Evolutionary conservation across 306 rosid genomes (phyloP).

Genomic region (Hippophae rhamnoides): DNA sequence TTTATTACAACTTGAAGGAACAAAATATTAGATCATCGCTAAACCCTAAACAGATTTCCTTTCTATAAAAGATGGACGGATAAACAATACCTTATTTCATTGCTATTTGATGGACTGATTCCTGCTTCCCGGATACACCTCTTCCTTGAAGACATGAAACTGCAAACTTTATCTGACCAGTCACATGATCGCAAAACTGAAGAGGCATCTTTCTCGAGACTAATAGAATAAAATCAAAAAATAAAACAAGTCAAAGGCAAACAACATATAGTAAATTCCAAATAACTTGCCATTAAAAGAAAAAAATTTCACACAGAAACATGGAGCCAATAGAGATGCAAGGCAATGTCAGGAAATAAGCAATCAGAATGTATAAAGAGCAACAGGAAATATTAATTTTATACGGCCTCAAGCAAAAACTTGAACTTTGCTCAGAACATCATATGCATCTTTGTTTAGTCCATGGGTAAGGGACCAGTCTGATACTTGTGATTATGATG

Average conservation of each 20-base stretch:
- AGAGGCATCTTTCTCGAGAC: constrained; percentile 56
- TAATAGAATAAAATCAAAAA: constrained; percentile 13
- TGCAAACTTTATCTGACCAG: constrained; percentile 54
- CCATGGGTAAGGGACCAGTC: too few species aligned
- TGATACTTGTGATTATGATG: too few species aligned
- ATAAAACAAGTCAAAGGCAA: background rate
- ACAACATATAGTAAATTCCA: background rate
- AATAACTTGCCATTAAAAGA: background rate
- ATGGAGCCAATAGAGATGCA: too few species aligned
- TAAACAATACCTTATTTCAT: constrained; percentile 40
- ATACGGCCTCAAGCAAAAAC: too few species aligned
- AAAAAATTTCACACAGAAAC: too few species aligned
- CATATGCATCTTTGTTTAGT: too few species aligned
- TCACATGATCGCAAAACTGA: constrained; percentile 71
- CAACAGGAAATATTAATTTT: too few species aligned
- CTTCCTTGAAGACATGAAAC: constrained; percentile 59
- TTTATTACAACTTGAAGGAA: background rate
- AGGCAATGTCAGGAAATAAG: too few species aligned
- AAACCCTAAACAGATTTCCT: background rate
- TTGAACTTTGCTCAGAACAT: too few species aligned
- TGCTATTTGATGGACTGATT: constrained; percentile 20
- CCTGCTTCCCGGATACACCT: constrained; percentile 41
- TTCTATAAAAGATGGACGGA: background rate
- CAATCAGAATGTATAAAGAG: too few species aligned
- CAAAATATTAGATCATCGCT: constrained; percentile 1